Evolutionary conservation across 441 rosid species (phyloP).

Genomic region (Populus hybrid): DNA sequence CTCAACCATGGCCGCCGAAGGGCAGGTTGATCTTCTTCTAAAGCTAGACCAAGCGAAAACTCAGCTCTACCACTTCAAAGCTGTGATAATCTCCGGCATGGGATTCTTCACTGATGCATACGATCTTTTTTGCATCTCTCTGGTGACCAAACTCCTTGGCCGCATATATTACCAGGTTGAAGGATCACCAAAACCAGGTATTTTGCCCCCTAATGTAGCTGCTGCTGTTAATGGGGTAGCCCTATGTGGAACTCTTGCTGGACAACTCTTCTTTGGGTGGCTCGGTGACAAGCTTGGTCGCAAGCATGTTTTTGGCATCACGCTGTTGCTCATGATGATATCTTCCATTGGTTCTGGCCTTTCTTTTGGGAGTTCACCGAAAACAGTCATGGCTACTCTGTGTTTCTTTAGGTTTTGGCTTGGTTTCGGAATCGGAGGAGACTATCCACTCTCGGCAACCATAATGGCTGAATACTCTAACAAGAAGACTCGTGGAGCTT

Average conservation of each 20-base stretch:
- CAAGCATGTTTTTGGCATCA: conserved; percentile 7
- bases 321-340: conserved; percentile 7
- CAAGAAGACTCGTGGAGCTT: conserved; percentile 18
- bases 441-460: conserved; percentile 12
- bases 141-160: conserved; percentile 13
- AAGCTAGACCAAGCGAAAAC: conserved; percentile 8
- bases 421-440: conserved; percentile 10
- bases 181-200: conserved; percentile 2
- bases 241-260: conserved; percentile 13
- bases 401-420: conserved; percentile 20
- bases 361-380: conserved; percentile 3
- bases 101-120: conserved; percentile 13
- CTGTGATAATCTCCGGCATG: conserved; percentile 7
- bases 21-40: background rate
- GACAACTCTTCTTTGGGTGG: conserved; percentile 13
- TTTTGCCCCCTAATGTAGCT: conserved; percentile 14
- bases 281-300: conserved; percentile 14
- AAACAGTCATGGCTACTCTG: conserved; percentile 5
- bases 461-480: conserved; percentile 17
- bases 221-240: conserved; percentile 18
- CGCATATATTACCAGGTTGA: conserved; percentile 7
- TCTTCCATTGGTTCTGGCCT: conserved; percentile 1
- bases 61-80: conserved; percentile 2
- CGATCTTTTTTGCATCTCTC: conserved; percentile 14
- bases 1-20: background rate